phyloP scores from a whole-genome alignment of 495 filamentous ascomycete species.

The Wilcoxina mikolae region DNA sequence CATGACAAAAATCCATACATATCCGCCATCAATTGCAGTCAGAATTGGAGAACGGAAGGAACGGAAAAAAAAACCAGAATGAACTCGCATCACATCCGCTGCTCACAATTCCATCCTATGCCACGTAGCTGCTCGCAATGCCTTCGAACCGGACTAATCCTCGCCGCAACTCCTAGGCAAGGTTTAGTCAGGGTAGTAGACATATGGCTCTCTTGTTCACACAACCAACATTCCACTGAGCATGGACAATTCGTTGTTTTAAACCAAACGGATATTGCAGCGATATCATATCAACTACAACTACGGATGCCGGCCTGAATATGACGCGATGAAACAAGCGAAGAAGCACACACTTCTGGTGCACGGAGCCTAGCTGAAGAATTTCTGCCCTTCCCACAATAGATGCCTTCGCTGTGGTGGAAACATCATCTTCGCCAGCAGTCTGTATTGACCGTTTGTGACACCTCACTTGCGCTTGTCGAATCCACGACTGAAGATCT shows the following conservation, averaged over 20 bases:
- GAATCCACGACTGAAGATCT: conserved; percentile 2
- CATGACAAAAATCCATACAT: neutral
- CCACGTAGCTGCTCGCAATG: conserved; percentile 5
- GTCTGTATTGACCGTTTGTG: neutral
- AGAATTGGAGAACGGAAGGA: neutral
- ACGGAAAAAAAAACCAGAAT: neutral
- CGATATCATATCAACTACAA: no score
- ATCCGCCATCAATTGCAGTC: neutral
- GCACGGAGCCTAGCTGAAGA: no score
- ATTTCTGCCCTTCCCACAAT: neutral
- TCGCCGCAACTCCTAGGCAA: neutral
- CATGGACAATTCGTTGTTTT: conserved; percentile 1
- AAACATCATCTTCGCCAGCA: conserved; percentile 1
- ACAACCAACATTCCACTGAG: no score
- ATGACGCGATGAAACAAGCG: conserved; percentile 3
- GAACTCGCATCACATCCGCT: neutral
- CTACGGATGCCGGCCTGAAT: neutral
- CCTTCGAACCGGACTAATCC: neutral
- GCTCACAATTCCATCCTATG: conserved; percentile 1
- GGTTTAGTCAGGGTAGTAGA: neutral
- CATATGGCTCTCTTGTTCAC: no score
- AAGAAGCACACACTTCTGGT: no score
- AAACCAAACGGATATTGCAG: neutral
- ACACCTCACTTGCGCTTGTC: neutral
- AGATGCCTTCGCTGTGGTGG: neutral